Evolutionary conservation across 768 basidiomycete genomes (phyloP).

Genomic region (Paxillus involutus): DNA sequence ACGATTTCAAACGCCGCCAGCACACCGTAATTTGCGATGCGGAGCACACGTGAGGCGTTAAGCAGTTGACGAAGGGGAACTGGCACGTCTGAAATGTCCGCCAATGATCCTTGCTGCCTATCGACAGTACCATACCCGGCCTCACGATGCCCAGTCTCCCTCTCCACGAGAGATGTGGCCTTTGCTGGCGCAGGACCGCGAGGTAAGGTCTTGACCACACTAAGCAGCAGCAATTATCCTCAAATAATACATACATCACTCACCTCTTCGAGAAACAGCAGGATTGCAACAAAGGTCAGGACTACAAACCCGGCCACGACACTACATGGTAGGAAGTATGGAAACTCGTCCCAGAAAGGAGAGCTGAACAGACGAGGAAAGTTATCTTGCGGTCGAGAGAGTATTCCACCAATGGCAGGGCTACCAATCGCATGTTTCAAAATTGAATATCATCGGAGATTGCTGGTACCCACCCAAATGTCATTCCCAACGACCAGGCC

Average conservation of each 20-base stretch:
- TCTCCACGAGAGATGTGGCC: slow-evolving; percentile 2
- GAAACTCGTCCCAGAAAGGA: slow-evolving; percentile 47
- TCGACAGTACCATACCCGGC: slow-evolving; percentile 14
- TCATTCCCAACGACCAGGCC: slow-evolving; percentile 30
- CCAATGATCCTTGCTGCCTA: slow-evolving; percentile 6
- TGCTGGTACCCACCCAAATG: slow-evolving; percentile 30
- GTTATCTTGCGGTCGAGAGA: slow-evolving; percentile 38
- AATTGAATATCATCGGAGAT: too few relatives aligned
- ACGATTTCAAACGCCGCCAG: slow-evolving; percentile 37
- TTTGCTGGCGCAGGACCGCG: slow-evolving; percentile 11
- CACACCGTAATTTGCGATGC: slow-evolving; percentile 38
- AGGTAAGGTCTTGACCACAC: slow-evolving; percentile 18
- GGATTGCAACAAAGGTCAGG: slow-evolving; percentile 3
- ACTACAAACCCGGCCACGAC: slow-evolving; percentile 4
- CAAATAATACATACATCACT: background rate
- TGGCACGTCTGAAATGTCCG: slow-evolving; percentile 12
- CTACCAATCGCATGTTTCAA: background rate
- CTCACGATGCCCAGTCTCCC: slow-evolving; percentile 6
- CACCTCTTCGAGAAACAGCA: slow-evolving; percentile 23
- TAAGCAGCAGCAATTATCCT: slow-evolving; percentile 1
- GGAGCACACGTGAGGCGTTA: slow-evolving; percentile 25
- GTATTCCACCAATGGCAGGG: too few relatives aligned
- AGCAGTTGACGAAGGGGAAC: slow-evolving; percentile 31
- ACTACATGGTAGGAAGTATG: slow-evolving; percentile 44
- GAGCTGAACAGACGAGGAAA: slow-evolving; percentile 45